Evolutionary conservation across 441 rosid genomes (phyloP).

Genomic region (Populus tomentosa): DNA sequence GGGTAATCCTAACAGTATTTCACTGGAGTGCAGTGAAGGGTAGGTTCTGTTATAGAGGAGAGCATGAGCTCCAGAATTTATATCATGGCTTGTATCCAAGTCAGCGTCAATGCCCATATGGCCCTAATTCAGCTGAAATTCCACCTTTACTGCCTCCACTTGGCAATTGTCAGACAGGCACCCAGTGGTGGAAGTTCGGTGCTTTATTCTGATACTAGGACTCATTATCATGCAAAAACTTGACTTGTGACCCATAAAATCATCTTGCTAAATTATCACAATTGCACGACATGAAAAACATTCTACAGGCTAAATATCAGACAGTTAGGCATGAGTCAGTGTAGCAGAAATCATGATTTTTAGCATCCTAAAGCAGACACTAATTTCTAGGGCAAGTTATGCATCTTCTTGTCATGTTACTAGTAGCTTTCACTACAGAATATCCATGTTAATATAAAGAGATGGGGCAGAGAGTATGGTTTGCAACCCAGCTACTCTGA

Average conservation of each 20-base stretch:
- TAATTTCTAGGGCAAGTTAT: not conserved
- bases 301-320: not conserved
- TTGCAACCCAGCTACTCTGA: not conserved
- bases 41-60: slow-evolving; percentile 36
- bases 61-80: slow-evolving; percentile 20
- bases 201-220: not conserved
- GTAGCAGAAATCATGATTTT: not conserved
- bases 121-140: not conserved
- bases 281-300: not conserved
- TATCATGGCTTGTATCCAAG: not conserved
- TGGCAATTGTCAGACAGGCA: too few species aligned
- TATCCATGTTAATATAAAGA: not conserved
- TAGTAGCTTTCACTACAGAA: not conserved
- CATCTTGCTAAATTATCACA: not conserved
- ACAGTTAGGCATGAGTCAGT: not conserved
- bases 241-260: too few species aligned
- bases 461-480: not conserved
- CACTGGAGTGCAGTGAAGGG: slow-evolving; percentile 29
- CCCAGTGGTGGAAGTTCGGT: not conserved
- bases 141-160: not conserved
- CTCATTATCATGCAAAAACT: not conserved
- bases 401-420: not conserved
- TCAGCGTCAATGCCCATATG: slow-evolving; percentile 18
- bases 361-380: not conserved
- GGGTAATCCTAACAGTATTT: slow-evolving; percentile 8